Evolutionary conservation across 2,329 filamentous ascomycete species (phyloP), one percentile per base, ranked within the genome.

Genomic region (Cladophialophora bantiana): DNA sequence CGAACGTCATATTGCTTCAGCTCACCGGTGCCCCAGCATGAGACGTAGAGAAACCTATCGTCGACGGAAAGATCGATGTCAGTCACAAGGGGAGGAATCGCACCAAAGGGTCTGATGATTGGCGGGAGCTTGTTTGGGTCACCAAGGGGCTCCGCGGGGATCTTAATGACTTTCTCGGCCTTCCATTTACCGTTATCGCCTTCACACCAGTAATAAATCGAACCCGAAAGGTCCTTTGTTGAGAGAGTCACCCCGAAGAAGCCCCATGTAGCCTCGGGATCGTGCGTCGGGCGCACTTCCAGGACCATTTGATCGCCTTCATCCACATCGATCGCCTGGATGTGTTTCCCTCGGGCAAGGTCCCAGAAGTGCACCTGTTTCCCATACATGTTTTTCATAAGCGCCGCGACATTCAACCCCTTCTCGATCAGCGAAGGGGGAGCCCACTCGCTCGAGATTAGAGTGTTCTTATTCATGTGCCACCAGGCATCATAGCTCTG

Each of bases 161-260:
- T 79, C 32, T 78, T 71, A 31, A 85, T 80, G n/a, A 86, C 77
- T 72, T 88, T 88, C 73, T 87, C 88, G 7, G 67, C 72, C 0
- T 75, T 72, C 6, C 86, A 82, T 52, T 83, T 26, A 26, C 26
- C 35, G 7, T n/a, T 26, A 7, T 35, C 48, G 7, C 42, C 59
- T 7, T 20, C 45, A 54, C 42, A 62, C 59, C 59, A 54, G 10
- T 20, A 36, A 20, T 20, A 62, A 10, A 62, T 55, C 26, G 59
- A 6, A 18, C 45, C 59, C 31, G 59, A 62, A n/a, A 62, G 34
- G 45, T 62, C 59, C 34, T 62, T 54, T 9, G 59, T 62, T 31
- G 59, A 54, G 31, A 54, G 53, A 4, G 42, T 36, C 3, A 38
- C 48, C 7, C 59, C 59, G 50, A 62, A 34, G 42, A 55, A 62